These are phyloP conservation scores for Lasiodiplodia gonubiensis DNA, from an alignment of 2,329 filamentous ascomycete species.

Conservation along the genomic window DNA sequence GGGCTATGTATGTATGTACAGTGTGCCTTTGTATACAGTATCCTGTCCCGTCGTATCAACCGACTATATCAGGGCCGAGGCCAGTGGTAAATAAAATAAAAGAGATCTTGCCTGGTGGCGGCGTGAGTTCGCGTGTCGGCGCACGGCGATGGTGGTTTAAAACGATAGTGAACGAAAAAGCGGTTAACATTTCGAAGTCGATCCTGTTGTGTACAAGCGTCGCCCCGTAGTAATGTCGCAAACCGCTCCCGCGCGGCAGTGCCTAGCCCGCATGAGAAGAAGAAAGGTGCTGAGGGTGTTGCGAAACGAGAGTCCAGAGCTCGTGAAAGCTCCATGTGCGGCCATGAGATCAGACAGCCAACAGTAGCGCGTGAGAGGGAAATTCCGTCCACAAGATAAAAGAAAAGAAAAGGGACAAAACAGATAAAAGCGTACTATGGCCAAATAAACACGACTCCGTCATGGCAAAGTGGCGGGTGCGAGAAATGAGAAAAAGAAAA, in stretches of 20 bases:
- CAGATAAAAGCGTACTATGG: constrained; percentile 24
- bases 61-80: constrained; percentile 1
- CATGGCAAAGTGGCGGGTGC: constrained; percentile 26
- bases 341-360: constrained; percentile 16
- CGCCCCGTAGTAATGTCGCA: constrained; percentile 13
- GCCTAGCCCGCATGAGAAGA: constrained; percentile 17
- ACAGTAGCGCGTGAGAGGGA: constrained; percentile 15
- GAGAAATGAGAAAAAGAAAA: constrained; percentile 12
- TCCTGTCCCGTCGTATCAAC: background rate
- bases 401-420: background rate
- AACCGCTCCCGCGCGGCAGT: constrained; percentile 22
- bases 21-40: background rate
- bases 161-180: constrained; percentile 17
- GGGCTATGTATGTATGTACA: constrained; percentile 20
- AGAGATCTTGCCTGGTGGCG: constrained; percentile 13
- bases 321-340: constrained; percentile 14
- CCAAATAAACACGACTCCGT: constrained; percentile 28
- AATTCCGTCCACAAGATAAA: constrained; percentile 16
- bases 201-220: constrained; percentile 17
- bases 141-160: constrained; percentile 8
- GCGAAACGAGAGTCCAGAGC: constrained; percentile 20
- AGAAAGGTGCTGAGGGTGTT: constrained; percentile 13
- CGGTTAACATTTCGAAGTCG: constrained; percentile 22
- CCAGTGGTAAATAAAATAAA: background rate
- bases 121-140: constrained; percentile 18